Conservation (phyloP, 1,139 yeast species). For the Pneumocystis jirovecii region DNA sequence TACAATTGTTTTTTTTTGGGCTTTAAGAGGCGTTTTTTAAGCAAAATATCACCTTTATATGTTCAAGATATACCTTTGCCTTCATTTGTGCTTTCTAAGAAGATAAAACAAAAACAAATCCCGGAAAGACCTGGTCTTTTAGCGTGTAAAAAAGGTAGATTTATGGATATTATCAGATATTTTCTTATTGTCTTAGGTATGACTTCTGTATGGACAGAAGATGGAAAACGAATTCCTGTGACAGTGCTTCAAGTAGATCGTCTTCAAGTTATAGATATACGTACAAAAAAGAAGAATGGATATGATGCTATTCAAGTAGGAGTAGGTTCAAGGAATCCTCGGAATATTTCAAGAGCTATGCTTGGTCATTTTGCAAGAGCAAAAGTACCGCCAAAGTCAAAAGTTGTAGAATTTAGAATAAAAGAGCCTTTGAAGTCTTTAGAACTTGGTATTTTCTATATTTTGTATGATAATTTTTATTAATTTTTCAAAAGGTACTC, state of each 20-base stretch:
- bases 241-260: constrained; percentile 80
- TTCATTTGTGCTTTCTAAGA: background rate
- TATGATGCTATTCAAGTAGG: constrained; percentile 81
- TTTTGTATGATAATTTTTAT: background rate
- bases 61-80: background rate
- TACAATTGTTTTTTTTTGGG: background rate
- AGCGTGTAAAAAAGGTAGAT: background rate
- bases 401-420: constrained; percentile 65
- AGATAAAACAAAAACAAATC: background rate
- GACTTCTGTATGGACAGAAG: constrained; percentile 63
- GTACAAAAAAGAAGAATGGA: constrained; percentile 56
- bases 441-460: background rate
- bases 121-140: background rate
- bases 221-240: constrained; percentile 45
- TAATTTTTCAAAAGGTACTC: constrained; percentile 55
- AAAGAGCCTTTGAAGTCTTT: constrained; percentile 29
- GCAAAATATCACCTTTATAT: background rate
- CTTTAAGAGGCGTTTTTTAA: background rate
- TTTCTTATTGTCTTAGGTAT: constrained; percentile 36
- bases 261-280: constrained; percentile 67
- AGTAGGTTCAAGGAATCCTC: constrained; percentile 51
- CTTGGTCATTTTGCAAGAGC: constrained; percentile 73
- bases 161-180: background rate
- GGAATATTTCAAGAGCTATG: constrained; percentile 48
- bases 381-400: constrained; percentile 67